Evolutionary conservation across 495 filamentous ascomycete genomes (phyloP).

Genomic region (Jackrogersella multiformis): DNA sequence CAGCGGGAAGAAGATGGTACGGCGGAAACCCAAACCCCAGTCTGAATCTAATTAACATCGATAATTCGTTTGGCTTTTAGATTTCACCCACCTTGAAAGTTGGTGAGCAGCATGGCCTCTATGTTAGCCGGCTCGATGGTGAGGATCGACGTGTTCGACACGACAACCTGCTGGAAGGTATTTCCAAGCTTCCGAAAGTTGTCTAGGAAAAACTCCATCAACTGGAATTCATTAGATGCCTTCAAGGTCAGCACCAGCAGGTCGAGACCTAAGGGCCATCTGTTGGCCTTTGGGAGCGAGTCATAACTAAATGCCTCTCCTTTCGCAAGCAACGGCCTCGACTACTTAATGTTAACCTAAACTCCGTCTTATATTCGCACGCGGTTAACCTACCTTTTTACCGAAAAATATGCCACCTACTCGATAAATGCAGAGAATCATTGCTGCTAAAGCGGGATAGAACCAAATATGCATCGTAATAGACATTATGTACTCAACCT

Average conservation of each 20-base stretch:
- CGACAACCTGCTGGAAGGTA: conserved; percentile 29
- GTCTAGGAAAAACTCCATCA: conserved; percentile 38
- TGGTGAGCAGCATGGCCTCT: conserved; percentile 19
- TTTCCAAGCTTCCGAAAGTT: conserved; percentile 33
- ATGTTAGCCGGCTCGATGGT: conserved; percentile 34
- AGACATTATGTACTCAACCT: neutral
- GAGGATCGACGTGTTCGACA: conserved; percentile 26
- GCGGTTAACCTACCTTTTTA: neutral
- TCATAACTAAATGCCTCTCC: conserved; percentile 6
- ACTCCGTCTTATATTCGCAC: neutral
- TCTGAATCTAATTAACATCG: conserved; percentile 21
- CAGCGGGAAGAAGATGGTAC: conserved; percentile 59
- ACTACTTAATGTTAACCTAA: conserved; percentile 19
- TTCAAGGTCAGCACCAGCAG: conserved; percentile 22
- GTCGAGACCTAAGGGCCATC: conserved; percentile 34
- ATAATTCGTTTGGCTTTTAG: neutral
- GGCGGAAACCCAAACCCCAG: conserved; percentile 36
- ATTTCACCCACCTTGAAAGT: conserved; percentile 26
- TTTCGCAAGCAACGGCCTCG: neutral
- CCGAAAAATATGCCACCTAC: neutral
- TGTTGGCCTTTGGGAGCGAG: conserved; percentile 18
- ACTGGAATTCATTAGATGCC: conserved; percentile 17
- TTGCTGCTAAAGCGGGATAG: conserved; percentile 11
- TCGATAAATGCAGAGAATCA: conserved; percentile 11
- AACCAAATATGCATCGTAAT: conserved; percentile 19